Conservation (phyloP, 1,139 yeast species). For the Geotrichum reessii region DNA sequence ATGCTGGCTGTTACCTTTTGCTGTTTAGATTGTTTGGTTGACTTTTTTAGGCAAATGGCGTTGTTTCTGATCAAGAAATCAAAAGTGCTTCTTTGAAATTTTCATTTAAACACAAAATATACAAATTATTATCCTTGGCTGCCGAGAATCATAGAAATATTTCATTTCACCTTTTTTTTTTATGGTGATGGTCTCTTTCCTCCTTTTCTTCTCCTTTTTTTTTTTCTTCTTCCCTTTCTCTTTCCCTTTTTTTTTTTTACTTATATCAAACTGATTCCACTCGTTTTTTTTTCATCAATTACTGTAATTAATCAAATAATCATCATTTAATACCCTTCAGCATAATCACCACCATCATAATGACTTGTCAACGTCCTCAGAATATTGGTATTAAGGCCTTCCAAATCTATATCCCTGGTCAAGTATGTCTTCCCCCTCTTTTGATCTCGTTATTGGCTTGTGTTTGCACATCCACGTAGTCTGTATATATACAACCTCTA, state of each 20-base stretch:
- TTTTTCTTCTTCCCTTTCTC: background rate
- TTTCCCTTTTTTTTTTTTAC: background rate
- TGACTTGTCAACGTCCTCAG: slow-evolving; percentile 46
- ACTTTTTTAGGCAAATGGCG: background rate
- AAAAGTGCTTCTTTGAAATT: background rate
- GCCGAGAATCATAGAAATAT: background rate
- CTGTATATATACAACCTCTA: background rate
- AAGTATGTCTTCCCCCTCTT: slow-evolving; percentile 36
- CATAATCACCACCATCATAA: slow-evolving; percentile 17
- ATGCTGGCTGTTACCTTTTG: no score
- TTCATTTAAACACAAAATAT: background rate
- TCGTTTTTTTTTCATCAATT: background rate
- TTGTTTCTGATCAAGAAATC: background rate
- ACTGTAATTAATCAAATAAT: background rate
- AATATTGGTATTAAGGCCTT: slow-evolving; percentile 96
- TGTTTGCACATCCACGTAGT: background rate
- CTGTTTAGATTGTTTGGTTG: background rate
- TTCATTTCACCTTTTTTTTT: background rate
- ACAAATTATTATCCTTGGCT: background rate
- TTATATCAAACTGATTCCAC: background rate
- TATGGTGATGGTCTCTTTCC: background rate
- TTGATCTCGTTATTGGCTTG: background rate
- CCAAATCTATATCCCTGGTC: slow-evolving; percentile 82
- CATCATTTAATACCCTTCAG: background rate
- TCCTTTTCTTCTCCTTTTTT: background rate